Percentiles rank a stretch among this genome's conserved stretches.
Conservation (phyloP, 2,329 filamentous ascomycete species). For the Kalmusia sp. region DNA sequence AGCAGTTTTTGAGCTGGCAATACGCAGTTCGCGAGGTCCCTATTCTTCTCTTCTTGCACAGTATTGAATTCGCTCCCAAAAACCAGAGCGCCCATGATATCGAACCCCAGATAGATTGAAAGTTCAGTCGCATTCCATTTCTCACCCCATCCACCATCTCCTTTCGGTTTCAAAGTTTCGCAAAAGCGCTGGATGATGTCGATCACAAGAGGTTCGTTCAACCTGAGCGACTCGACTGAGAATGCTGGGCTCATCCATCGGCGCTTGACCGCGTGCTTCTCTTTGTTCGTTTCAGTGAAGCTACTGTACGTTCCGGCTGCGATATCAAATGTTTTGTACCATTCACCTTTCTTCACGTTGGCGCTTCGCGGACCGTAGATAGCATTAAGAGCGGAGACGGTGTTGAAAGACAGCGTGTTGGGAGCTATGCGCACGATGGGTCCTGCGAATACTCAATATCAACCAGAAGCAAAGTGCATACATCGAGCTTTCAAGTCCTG, state of each 20-base stretch:
- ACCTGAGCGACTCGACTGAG: constrained; percentile 47
- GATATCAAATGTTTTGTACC: constrained; percentile 53
- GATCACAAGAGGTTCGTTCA: constrained; percentile 49
- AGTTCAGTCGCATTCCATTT: constrained; percentile 50
- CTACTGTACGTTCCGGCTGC: constrained; percentile 48
- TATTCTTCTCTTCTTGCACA: constrained; percentile 39
- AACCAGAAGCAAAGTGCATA: too few species aligned
- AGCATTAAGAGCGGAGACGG: constrained; percentile 26
- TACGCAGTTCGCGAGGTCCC: constrained; percentile 30
- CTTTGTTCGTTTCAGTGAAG: constrained; percentile 49
- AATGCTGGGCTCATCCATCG: constrained; percentile 52
- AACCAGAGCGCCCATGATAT: constrained; percentile 55
- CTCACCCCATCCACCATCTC: constrained; percentile 39
- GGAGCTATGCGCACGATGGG: constrained; percentile 36
- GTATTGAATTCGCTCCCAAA: constrained; percentile 46
- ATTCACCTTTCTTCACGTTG: constrained; percentile 55
- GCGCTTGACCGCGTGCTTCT: constrained; percentile 50
- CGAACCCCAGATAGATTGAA: constrained; percentile 51
- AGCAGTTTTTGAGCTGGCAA: constrained; percentile 28
- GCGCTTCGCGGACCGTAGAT: constrained; percentile 42
- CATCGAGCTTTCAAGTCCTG: too few species aligned
- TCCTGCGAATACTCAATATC: constrained; percentile 13
- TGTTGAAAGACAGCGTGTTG: constrained; percentile 36
- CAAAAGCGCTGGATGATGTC: constrained; percentile 46
- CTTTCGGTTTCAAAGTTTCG: constrained; percentile 20